Conservation (phyloP, 345 rosid species). For the Eutrema heterophyllum region DNA sequence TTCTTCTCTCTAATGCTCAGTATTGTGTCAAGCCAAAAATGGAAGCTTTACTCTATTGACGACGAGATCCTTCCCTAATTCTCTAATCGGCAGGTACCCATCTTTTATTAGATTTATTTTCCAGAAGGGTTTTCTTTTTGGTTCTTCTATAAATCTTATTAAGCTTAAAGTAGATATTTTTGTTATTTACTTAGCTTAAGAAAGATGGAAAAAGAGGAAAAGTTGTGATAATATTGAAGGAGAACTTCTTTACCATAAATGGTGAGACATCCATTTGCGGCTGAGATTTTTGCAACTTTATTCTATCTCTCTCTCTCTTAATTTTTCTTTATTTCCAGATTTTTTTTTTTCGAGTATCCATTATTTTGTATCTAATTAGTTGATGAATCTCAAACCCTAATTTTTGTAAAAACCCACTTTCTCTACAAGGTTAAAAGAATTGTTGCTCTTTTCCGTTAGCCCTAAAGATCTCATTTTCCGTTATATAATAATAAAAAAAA, state of each 20-base stretch:
- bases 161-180: neutral
- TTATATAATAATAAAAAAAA: neutral
- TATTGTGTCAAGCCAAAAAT: conserved; percentile 4
- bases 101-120: neutral
- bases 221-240: neutral
- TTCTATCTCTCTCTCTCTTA: neutral
- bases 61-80: conserved; percentile 19
- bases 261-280: conserved; percentile 3
- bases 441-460: neutral
- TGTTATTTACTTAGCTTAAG: neutral
- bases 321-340: neutral
- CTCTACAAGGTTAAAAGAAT: neutral
- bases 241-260: neutral
- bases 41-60: conserved; percentile 15
- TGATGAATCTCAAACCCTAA: neutral
- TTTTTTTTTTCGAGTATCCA: neutral
- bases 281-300: neutral
- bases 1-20: conserved; percentile 1
- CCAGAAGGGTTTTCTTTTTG: neutral
- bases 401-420: neutral
- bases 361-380: neutral
- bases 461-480: neutral
- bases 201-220: neutral
- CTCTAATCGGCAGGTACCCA: conserved; percentile 1
- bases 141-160: neutral